A percentile compares a stretch with the other conserved stretches of the same genome.
These are phyloP conservation scores for Dryas octopetala DNA, from an alignment of 306 rosid genomes.

Conservation along the genomic window DNA sequence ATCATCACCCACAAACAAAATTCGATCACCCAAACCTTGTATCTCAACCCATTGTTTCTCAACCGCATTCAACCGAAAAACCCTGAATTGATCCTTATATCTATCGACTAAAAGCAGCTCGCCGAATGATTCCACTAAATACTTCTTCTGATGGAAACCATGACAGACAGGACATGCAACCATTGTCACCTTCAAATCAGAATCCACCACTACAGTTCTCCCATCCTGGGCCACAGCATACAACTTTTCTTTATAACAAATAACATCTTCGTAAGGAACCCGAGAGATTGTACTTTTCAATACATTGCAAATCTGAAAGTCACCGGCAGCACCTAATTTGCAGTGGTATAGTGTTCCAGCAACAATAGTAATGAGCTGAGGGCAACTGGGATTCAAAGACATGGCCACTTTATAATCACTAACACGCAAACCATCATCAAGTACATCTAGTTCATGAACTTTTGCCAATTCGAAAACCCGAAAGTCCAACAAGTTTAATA, in stretches of 20 bases:
- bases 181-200: neutral
- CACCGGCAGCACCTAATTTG: neutral
- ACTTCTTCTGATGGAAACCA: neutral
- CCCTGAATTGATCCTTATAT: neutral
- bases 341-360: neutral
- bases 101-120: neutral
- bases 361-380: neutral
- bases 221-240: neutral
- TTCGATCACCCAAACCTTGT: neutral
- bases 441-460: neutral
- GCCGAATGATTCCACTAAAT: slow-evolving; percentile 40
- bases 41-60: neutral
- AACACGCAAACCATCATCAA: neutral
- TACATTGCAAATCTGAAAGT: neutral
- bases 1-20: neutral
- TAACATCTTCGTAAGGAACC: neutral
- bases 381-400: slow-evolving; percentile 5
- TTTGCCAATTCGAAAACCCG: slow-evolving; percentile 21
- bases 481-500: slow-evolving; percentile 23
- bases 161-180: neutral
- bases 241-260: neutral
- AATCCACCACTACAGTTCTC: neutral
- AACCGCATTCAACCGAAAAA: neutral
- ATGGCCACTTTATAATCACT: slow-evolving; percentile 12
- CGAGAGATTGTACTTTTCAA: neutral